These are phyloP conservation scores for Capsella bursapastoris DNA, from an alignment of 345 rosid genomes.

Conservation along the genomic window DNA sequence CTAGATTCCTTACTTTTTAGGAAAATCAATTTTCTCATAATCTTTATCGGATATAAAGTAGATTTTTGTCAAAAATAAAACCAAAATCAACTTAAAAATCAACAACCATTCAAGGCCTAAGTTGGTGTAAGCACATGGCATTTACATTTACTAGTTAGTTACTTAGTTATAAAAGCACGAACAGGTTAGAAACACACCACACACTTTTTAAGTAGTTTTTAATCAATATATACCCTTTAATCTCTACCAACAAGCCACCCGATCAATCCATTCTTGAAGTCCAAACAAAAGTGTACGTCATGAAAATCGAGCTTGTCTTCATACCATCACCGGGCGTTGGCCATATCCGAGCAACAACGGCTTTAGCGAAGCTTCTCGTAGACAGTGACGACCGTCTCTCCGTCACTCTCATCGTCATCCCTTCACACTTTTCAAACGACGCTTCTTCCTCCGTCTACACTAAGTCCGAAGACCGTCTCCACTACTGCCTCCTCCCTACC, in stretches of 20 bases:
- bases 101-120: too few species aligned
- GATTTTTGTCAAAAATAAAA: too few species aligned
- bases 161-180: not conserved
- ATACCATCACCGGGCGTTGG: conserved; percentile 49
- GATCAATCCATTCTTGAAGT: not conserved
- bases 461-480: conserved; percentile 23
- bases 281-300: not conserved
- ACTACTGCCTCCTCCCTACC: conserved; percentile 29
- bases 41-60: too few species aligned
- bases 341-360: conserved; percentile 45
- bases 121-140: too few species aligned
- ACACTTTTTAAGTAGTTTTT: too few species aligned
- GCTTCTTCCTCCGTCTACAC: conserved; percentile 25
- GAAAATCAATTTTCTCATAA: too few species aligned
- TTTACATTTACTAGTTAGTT: too few species aligned
- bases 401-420: conserved; percentile 47
- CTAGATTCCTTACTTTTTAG: too few species aligned
- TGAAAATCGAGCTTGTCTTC: conserved; percentile 55
- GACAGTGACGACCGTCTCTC: conserved; percentile 42
- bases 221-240: too few species aligned
- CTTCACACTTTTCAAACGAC: not conserved
- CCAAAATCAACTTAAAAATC: too few species aligned
- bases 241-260: not conserved
- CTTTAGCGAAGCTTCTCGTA: conserved; percentile 49
- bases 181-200: not conserved